Base-by-base conservation (phyloP, 2,329 filamentous ascomycete genomes). In the Zymoseptoria ardabiliae region DNA sequence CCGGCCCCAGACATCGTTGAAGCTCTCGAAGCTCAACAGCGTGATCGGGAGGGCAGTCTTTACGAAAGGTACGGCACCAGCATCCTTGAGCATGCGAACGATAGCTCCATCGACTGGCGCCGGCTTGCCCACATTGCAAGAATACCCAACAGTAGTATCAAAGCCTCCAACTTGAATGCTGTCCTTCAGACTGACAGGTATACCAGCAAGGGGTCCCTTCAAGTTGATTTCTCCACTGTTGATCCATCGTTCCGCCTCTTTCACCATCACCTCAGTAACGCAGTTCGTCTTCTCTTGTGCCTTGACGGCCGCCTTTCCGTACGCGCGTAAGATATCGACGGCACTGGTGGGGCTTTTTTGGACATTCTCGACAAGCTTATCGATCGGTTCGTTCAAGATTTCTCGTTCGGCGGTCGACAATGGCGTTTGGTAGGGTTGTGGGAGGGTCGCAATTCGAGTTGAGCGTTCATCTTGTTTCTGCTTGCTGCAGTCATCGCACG, bases 21-120 rank as follows among this genome's bases (percentile, higher is more conserved):
- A 84, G 17, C 88, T 91, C 74, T 96, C 91, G 68, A 96, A 96
- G 59, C 88, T 91, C 49, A 96, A 80, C 1, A 96, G 81, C 0
- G 91, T 96, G 58, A 93, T 88, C 4, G 92, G 93, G 1, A 95
- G 73, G 63, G 94, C 94, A 0, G 92, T 97, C 79, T 97, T 97
- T 64, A 92, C 90, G 71, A 96, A 96, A 0, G 92, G 92, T 1
- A 97, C 82, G 0, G 92, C 91, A 21, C 92, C 83, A 56, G 91
- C 90, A 71, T 94, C 89, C 70, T 96, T 96, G 55, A 97, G 79
- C 50, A 97, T 75, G 58, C 82, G 83, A 21, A 90, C 86, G 69
- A 91, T 83, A 2, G 84, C 78, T 0, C 91, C 91, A 75, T 97
- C 91, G 25, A 82, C 74, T 0, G 72, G 58, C 45, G 80, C 77